These are phyloP conservation scores for Polymyxa betae DNA, from an alignment of 208 protist genomes.

Conservation along the genomic window DNA sequence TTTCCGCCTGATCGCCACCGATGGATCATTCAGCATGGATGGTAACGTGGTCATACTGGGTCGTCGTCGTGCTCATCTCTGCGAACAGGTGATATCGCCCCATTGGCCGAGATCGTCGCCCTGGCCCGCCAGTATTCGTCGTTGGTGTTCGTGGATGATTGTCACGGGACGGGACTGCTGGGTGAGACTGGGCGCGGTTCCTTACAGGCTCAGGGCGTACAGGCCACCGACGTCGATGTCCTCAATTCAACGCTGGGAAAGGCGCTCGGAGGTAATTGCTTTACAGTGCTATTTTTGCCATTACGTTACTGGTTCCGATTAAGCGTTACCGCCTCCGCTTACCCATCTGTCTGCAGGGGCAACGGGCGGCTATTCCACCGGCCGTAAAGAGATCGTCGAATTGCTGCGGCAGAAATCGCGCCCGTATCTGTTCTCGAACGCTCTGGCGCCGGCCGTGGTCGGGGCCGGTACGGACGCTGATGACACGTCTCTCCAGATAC, in stretches of 20 bases:
- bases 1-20: slow-evolving; percentile 80
- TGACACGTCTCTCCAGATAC: slow-evolving; percentile 63
- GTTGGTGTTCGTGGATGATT: slow-evolving; percentile 80
- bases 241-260: slow-evolving; percentile 82
- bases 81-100: slow-evolving; percentile 80
- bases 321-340: neutral
- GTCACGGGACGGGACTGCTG: slow-evolving; percentile 81
- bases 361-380: slow-evolving; percentile 78
- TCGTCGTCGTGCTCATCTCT: neutral
- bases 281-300: no score
- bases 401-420: slow-evolving; percentile 78
- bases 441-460: slow-evolving; percentile 79
- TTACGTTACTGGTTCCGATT: neutral
- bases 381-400: slow-evolving; percentile 77
- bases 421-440: slow-evolving; percentile 87
- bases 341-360: slow-evolving; percentile 71
- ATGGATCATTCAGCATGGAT: slow-evolving; percentile 77
- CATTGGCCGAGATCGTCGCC: slow-evolving; percentile 77
- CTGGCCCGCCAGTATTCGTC: slow-evolving; percentile 80
- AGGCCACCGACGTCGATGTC: slow-evolving; percentile 73
- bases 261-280: slow-evolving; percentile 70
- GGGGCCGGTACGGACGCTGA: slow-evolving; percentile 78
- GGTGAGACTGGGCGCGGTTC: slow-evolving; percentile 77
- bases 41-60: neutral
- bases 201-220: slow-evolving; percentile 73